Evolutionary conservation across 2,329 filamentous ascomycete species (phyloP), one percentile per base, ranked within the genome.

Genomic region (Pezicula neosporulosa): DNA sequence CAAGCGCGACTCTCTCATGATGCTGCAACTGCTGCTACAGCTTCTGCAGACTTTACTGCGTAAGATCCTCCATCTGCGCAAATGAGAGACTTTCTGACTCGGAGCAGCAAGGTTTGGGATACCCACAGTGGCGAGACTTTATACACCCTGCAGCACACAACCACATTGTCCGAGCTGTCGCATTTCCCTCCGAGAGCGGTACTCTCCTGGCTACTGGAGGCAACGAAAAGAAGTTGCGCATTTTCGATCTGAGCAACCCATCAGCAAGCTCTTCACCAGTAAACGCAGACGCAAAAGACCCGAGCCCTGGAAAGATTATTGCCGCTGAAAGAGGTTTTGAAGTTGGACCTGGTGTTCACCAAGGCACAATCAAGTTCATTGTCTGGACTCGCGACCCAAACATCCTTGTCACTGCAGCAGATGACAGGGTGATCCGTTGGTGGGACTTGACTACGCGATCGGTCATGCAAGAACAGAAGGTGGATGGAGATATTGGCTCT

Each of bases 21-120:
- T 72, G 90, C 91, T 39, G 85, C 83, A 24, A 86, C 91, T 44
- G 93, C 94, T 51, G 94, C 92, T 9, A 97, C 95, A 33, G 94
- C 90, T 44, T 95, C 92, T 46, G 94, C 94, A 47, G 94, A 99
- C 69, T 99, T 99, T 69, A 94, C 90, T 51, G 90, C 90, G 88
- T 92, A 77, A 66, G 86, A 73, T 46, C 30, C 28, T 16, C 2
- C 15, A 13, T 35, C 42, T 16, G n/a, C 10, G 27, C 8, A 15
- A 8, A 44, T 28, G 10, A 16, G 8, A 15, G 8, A 39, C 7
- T 6, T 13, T 16, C 21, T 28, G 13, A 28, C 42, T 28, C n/a
- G 27, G 12, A 30, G 10, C 33, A 27, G 90, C 45, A 97, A 95
- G 70, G 87, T 99, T 48, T 99, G 95, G 94, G 91, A 99, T 64